Evolutionary conservation across 768 basidiomycete genomes (phyloP).

Genomic region (Termitomyces bulborhizus): DNA sequence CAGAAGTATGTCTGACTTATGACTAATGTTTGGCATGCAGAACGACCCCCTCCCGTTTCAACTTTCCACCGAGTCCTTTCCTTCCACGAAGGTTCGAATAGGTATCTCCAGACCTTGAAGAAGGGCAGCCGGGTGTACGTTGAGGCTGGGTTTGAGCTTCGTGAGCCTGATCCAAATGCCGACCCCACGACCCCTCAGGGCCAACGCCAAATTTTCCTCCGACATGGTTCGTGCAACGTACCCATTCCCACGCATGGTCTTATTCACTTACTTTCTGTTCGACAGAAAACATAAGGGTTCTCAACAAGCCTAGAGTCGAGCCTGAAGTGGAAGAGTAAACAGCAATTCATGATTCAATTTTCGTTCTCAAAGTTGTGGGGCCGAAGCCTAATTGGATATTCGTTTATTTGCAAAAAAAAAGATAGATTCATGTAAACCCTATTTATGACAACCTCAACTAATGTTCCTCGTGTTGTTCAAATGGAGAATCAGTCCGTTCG

Average conservation of each 20-base stretch:
- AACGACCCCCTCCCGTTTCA: constrained; percentile 42
- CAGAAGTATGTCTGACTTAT: not conserved
- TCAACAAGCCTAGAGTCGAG: constrained; percentile 21
- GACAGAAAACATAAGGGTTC: constrained; percentile 48
- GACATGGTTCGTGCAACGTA: constrained; percentile 52
- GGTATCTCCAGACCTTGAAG: constrained; percentile 55
- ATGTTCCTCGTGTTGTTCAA: constrained; percentile 16
- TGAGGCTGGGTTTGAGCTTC: constrained; percentile 72
- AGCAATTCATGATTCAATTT: not conserved
- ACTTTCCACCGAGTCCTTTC: constrained; percentile 78
- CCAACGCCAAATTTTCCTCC: constrained; percentile 78
- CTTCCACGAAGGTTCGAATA: constrained; percentile 57
- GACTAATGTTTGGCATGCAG: constrained; percentile 25
- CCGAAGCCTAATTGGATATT: too few relatives aligned
- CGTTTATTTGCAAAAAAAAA: not conserved
- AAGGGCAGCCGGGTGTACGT: constrained; percentile 75
- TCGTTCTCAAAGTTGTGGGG: not conserved
- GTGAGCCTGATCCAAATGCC: constrained; percentile 61
- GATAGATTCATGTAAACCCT: not conserved
- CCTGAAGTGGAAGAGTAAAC: constrained; percentile 6
- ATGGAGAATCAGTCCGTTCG: constrained; percentile 32
- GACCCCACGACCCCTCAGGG: constrained; percentile 63
- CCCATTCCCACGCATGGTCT: not conserved
- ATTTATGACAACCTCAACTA: not conserved
- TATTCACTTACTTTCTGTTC: not conserved